Percentiles rank a stretch among this genome's conserved stretches.
Conservation (phyloP, 2,329 filamentous ascomycete species). For the Fusarium subglutinans region DNA sequence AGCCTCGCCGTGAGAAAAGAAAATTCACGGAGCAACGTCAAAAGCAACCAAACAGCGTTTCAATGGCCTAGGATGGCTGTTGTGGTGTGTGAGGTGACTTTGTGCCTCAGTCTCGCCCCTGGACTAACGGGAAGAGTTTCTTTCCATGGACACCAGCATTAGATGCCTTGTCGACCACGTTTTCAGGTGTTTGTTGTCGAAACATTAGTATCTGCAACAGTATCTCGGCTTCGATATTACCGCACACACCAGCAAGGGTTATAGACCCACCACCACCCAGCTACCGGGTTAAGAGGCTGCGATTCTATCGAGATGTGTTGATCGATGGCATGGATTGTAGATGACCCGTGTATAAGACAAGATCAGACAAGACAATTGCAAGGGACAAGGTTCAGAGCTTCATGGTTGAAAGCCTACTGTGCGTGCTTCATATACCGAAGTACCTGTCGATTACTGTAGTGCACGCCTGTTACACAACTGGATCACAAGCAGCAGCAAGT, state of each 20-base stretch:
- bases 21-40: background rate
- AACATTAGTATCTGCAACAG: constrained; percentile 13
- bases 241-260: constrained; percentile 1
- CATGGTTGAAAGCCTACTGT: background rate
- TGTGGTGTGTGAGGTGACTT: background rate
- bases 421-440: background rate
- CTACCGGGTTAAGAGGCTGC: constrained; percentile 14
- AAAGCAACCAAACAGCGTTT: background rate
- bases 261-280: constrained; percentile 8
- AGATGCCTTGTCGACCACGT: constrained; percentile 22
- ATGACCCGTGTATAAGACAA: background rate
- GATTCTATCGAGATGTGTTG: background rate
- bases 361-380: constrained; percentile 15
- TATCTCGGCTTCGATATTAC: constrained; percentile 5
- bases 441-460: background rate
- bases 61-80: background rate
- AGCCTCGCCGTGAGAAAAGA: background rate
- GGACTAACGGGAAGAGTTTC: background rate
- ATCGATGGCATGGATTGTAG: constrained; percentile 13
- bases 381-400: background rate
- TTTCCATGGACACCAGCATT: background rate
- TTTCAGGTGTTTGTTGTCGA: constrained; percentile 29
- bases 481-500: constrained; percentile 10
- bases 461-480: constrained; percentile 29
- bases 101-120: background rate